Percentiles rank a stretch among this genome's conserved stretches.
These are phyloP conservation scores for Ceratobasidium sp. DNA, from an alignment of 1,284 basidiomycete species.

Conservation along the genomic window DNA sequence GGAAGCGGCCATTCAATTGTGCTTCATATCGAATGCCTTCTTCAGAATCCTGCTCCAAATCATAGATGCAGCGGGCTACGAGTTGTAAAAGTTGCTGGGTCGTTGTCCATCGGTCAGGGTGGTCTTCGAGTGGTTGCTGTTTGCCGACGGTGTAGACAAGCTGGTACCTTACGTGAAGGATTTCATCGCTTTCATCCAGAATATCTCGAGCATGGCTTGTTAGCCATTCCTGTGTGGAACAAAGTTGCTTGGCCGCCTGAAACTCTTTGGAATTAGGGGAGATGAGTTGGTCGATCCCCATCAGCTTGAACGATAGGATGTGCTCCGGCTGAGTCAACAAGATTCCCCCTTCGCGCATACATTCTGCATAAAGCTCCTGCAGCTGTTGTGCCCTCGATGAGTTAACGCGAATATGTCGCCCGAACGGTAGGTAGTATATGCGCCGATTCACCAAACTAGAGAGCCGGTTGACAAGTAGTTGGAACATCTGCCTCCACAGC, in stretches of 20 bases:
- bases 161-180: constrained; percentile 58
- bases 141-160: constrained; percentile 55
- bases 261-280: neutral
- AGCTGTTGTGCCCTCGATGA: constrained; percentile 42
- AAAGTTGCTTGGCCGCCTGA: constrained; percentile 36
- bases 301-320: constrained; percentile 58
- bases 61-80: constrained; percentile 40
- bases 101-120: constrained; percentile 57
- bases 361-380: constrained; percentile 50
- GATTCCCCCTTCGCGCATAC: constrained; percentile 53
- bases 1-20: constrained; percentile 45
- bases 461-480: constrained; percentile 55
- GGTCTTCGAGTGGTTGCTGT: constrained; percentile 53
- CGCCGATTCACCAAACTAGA: constrained; percentile 56
- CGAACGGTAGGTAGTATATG: constrained; percentile 59
- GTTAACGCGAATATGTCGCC: constrained; percentile 50
- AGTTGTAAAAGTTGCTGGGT: constrained; percentile 53
- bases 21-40: constrained; percentile 43
- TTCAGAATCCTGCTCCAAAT: constrained; percentile 26
- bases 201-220: constrained; percentile 52
- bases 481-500: constrained; percentile 56
- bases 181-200: constrained; percentile 62
- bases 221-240: constrained; percentile 51
- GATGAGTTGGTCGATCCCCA: constrained; percentile 51
- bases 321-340: constrained; percentile 61